Conservation (phyloP, 2,329 filamentous ascomycete genomes). For the Volutella citrinella region DNA sequence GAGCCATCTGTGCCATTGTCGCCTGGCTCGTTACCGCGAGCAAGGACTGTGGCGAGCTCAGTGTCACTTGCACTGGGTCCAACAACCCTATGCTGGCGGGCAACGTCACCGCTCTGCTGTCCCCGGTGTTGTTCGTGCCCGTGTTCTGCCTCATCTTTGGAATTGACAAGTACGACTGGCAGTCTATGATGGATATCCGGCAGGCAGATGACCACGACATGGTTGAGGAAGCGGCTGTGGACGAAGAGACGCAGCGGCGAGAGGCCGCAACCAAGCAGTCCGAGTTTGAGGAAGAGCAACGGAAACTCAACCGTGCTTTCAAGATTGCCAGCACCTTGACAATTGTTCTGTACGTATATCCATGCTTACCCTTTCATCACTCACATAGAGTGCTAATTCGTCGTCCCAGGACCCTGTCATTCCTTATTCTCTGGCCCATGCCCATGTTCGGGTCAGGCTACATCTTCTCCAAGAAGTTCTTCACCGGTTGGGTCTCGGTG, state of each 20-base stretch:
- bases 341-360: slow-evolving; percentile 21
- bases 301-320: slow-evolving; percentile 50
- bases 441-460: slow-evolving; percentile 82
- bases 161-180: slow-evolving; percentile 77
- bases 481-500: slow-evolving; percentile 69
- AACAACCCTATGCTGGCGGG: slow-evolving; percentile 86
- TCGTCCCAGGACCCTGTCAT: slow-evolving; percentile 49
- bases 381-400: slow-evolving; percentile 10
- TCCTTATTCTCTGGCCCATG: slow-evolving; percentile 66
- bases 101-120: slow-evolving; percentile 77
- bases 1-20: slow-evolving; percentile 62
- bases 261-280: slow-evolving; percentile 17
- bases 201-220: slow-evolving; percentile 76
- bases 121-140: slow-evolving; percentile 70
- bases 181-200: slow-evolving; percentile 75
- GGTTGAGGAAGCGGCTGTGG: slow-evolving; percentile 56
- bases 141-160: slow-evolving; percentile 60
- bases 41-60: slow-evolving; percentile 64
- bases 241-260: slow-evolving; percentile 22
- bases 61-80: slow-evolving; percentile 70
- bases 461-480: slow-evolving; percentile 58
- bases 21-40: slow-evolving; percentile 74
- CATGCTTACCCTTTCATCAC: background rate
- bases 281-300: slow-evolving; percentile 43
- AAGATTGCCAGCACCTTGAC: slow-evolving; percentile 39